Evolutionary conservation across 2,329 filamentous ascomycete species (phyloP).

Genomic region (Tolypocladium amazonense): DNA sequence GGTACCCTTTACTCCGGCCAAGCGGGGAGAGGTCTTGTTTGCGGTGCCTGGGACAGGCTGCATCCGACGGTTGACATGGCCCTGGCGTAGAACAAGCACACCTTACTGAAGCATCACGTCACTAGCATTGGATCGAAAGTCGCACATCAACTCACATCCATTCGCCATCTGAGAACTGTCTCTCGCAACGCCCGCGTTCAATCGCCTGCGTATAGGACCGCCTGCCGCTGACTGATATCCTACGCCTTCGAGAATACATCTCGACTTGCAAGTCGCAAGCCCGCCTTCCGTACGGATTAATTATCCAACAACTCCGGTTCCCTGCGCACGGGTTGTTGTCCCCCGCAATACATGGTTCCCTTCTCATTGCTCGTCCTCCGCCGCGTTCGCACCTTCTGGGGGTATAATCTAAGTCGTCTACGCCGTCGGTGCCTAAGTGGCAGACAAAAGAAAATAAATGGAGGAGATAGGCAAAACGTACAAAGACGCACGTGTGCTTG

Average conservation of each 20-base stretch:
- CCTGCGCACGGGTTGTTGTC: not conserved
- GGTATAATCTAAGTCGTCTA: constrained; percentile 7
- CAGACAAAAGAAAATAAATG: not conserved
- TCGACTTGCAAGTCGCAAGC: not conserved
- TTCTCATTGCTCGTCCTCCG: not conserved
- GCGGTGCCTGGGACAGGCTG: not conserved
- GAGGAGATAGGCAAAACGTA: not conserved
- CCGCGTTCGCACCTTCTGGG: not conserved
- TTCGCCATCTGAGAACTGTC: not conserved
- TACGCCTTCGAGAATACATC: not conserved
- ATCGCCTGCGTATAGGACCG: not conserved
- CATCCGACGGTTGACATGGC: not conserved
- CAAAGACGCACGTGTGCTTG: not conserved
- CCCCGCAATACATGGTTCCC: not conserved
- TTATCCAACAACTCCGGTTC: not conserved
- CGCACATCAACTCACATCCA: not conserved
- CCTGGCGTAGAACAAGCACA: not conserved
- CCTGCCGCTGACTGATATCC: not conserved
- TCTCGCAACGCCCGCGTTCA: not conserved
- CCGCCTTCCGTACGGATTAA: not conserved
- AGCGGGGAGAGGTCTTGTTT: not conserved
- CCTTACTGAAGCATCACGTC: not conserved
- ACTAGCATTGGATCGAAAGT: not conserved
- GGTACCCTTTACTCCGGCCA: not conserved
- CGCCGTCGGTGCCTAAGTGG: not conserved